Conservation (phyloP, 306 rosid genomes). For the Castanospermum australe region DNA sequence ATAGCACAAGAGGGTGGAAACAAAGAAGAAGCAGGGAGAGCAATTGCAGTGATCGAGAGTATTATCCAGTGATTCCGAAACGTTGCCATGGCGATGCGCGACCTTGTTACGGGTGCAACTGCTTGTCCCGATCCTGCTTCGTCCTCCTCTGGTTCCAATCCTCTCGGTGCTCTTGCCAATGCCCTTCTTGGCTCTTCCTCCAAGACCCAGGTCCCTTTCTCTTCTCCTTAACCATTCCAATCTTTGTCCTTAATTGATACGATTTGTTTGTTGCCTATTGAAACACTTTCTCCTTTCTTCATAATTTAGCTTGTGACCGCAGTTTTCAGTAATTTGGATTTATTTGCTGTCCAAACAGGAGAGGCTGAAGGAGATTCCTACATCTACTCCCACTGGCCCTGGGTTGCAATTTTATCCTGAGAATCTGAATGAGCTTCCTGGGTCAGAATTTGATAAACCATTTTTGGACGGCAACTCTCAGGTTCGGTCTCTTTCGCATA, state of each 20-base stretch:
- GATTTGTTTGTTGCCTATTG: neutral
- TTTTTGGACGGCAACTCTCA: conserved; percentile 53
- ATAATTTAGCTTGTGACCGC: too few relatives aligned
- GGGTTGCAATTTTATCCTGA: conserved; percentile 45
- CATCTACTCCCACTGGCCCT: conserved; percentile 50
- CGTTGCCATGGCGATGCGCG: conserved; percentile 85
- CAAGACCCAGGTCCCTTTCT: conserved; percentile 59
- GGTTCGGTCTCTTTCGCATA: conserved; percentile 45
- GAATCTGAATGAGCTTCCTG: conserved; percentile 50
- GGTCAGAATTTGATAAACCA: conserved; percentile 74
- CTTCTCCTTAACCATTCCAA: neutral
- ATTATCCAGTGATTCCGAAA: neutral
- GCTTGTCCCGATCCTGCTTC: conserved; percentile 83
- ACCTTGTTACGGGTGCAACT: conserved; percentile 76
- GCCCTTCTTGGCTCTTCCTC: conserved; percentile 74
- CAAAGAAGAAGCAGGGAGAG: neutral
- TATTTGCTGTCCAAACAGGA: conserved; percentile 44
- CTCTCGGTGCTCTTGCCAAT: conserved; percentile 88
- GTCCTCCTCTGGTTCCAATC: conserved; percentile 64
- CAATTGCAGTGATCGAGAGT: neutral
- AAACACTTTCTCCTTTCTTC: too few relatives aligned
- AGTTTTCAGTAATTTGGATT: neutral
- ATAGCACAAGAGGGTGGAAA: too few relatives aligned
- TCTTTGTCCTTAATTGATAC: neutral
- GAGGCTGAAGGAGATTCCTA: conserved; percentile 83